phyloP scores from a whole-genome alignment of 2,329 filamentous ascomycete species.

The Diaporthe citrichinensis region DNA sequence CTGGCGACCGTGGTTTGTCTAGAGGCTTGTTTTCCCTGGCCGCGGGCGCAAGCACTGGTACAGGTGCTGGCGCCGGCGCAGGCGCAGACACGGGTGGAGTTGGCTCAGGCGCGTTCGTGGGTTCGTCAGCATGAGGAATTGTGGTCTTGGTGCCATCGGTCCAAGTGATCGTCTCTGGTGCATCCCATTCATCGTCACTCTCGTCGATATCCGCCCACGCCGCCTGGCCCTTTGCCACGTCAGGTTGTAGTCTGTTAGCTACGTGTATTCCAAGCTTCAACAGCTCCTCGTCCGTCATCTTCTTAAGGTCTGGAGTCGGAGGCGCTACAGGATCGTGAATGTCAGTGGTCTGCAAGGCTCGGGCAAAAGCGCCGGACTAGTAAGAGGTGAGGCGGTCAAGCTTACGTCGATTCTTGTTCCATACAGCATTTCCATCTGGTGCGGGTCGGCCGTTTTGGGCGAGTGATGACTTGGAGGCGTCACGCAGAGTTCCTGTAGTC shows the following conservation, averaged over 20 bases:
- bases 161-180: slow-evolving; percentile 88
- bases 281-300: slow-evolving; percentile 88
- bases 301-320: slow-evolving; percentile 80
- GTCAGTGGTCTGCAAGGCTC: slow-evolving; percentile 13
- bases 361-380: not conserved
- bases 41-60: slow-evolving; percentile 40
- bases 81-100: slow-evolving; percentile 47
- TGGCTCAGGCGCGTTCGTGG: slow-evolving; percentile 45
- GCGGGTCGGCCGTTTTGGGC: slow-evolving; percentile 61
- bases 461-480: slow-evolving; percentile 61
- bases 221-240: slow-evolving; percentile 80
- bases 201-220: slow-evolving; percentile 85
- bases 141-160: slow-evolving; percentile 89
- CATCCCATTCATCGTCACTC: slow-evolving; percentile 90
- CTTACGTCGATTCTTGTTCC: slow-evolving; percentile 91
- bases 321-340: slow-evolving; percentile 61
- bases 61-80: slow-evolving; percentile 45
- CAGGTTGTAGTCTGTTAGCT: slow-evolving; percentile 81
- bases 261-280: slow-evolving; percentile 90
- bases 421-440: slow-evolving; percentile 82
- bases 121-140: slow-evolving; percentile 74
- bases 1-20: slow-evolving; percentile 60
- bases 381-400: slow-evolving; percentile 40
- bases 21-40: slow-evolving; percentile 48
- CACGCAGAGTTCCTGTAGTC: slow-evolving; percentile 70